Evolutionary conservation across 768 basidiomycete species (phyloP).

Genomic region (Trametes elegans): DNA sequence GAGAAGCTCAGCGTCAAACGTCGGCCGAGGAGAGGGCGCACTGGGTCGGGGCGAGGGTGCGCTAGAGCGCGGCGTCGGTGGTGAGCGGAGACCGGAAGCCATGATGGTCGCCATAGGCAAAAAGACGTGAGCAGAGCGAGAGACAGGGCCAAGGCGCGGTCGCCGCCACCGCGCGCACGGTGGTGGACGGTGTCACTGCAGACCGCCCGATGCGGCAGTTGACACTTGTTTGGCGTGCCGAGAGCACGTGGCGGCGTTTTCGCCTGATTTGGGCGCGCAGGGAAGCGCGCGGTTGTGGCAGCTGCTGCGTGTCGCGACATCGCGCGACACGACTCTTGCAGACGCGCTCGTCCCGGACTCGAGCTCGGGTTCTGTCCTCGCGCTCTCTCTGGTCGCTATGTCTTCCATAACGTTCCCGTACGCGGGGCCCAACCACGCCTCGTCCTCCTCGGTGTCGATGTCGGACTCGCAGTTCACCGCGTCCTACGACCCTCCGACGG

Average conservation of each 20-base stretch:
- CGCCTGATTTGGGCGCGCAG: background rate
- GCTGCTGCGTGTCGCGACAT: constrained; percentile 11
- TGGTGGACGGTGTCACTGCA: background rate
- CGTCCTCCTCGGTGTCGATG: constrained; percentile 40
- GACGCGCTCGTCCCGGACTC: constrained; percentile 6
- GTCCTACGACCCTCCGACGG: constrained; percentile 48
- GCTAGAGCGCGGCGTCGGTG: constrained; percentile 30
- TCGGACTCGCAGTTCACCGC: constrained; percentile 50
- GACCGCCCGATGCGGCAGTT: constrained; percentile 10
- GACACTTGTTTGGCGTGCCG: constrained; percentile 12
- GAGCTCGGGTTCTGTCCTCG: background rate
- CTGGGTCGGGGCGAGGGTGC: constrained; percentile 58
- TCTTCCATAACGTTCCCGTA: constrained; percentile 66
- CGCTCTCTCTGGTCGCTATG: constrained; percentile 40
- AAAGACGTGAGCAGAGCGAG: background rate
- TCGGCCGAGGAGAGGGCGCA: constrained; percentile 46
- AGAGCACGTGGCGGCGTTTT: constrained; percentile 18
- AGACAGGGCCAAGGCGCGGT: background rate
- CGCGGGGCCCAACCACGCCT: constrained; percentile 35
- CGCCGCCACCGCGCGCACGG: constrained; percentile 9
- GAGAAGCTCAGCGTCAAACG: constrained; percentile 71
- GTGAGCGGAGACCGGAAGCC: constrained; percentile 20
- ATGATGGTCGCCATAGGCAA: constrained; percentile 15
- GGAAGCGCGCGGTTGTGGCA: background rate
- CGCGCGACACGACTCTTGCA: constrained; percentile 11